These are phyloP conservation scores for Lagenaria siceraria DNA, from an alignment of 306 rosid genomes.

Conservation along the genomic window DNA sequence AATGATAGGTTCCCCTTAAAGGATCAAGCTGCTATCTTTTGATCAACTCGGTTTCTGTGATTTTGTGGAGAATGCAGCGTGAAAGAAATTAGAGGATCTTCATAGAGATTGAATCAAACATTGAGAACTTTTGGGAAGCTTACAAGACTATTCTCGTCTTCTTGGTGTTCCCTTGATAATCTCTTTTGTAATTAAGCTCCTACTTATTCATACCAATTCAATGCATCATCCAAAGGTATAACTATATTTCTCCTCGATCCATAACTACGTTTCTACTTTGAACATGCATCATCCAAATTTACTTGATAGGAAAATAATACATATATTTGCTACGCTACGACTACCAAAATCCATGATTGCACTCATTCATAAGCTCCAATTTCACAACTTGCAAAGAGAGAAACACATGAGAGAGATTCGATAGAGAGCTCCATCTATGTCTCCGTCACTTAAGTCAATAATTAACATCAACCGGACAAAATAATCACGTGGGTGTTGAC, in stretches of 20 bases:
- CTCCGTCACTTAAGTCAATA: constrained; percentile 25
- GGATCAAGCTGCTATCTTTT: neutral
- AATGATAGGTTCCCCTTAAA: neutral
- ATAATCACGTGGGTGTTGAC: neutral
- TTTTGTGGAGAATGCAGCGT: neutral
- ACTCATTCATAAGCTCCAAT: neutral
- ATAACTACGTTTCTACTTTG: neutral
- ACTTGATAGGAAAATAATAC: neutral
- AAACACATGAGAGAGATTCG: neutral
- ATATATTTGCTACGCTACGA: neutral
- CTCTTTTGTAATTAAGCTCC: neutral
- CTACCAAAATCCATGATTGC: neutral
- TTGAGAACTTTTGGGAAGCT: neutral
- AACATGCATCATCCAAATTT: neutral
- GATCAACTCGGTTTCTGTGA: neutral
- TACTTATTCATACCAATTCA: neutral
- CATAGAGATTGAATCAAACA: neutral
- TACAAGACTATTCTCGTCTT: neutral
- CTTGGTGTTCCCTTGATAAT: neutral
- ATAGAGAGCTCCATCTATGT: neutral
- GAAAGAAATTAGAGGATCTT: neutral
- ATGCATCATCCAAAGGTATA: neutral
- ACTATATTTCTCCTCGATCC: neutral
- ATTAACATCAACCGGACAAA: neutral
- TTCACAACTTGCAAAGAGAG: neutral